Conservation (phyloP, 108 stramenopile species). For the Epithemia pelagica region DNA sequence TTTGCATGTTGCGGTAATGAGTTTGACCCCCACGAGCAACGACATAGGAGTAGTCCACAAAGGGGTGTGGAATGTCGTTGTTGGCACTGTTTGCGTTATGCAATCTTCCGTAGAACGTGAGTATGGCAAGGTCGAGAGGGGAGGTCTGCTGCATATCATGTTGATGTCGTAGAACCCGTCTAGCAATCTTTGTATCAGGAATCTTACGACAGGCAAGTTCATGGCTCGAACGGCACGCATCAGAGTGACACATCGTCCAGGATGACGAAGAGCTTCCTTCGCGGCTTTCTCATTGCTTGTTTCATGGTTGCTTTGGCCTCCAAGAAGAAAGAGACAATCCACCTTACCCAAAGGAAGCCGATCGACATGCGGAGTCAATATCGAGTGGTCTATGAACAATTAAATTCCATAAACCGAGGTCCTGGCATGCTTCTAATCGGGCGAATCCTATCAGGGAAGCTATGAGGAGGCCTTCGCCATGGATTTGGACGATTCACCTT, state of each 20-base stretch:
- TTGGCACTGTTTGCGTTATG: too few relatives aligned
- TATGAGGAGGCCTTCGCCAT: slow-evolving; percentile 33
- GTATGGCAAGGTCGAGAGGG: background rate
- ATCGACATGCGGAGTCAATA: slow-evolving; percentile 86
- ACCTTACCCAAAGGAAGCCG: slow-evolving; percentile 58
- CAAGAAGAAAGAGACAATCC: too few relatives aligned
- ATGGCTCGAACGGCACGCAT: background rate
- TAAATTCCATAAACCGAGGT: slow-evolving; percentile 86
- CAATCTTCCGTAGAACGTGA: too few relatives aligned
- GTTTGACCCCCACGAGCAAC: too few relatives aligned
- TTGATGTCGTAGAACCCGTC: background rate
- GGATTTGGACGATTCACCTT: slow-evolving; percentile 43
- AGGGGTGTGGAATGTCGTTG: too few relatives aligned
- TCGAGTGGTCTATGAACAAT: slow-evolving; percentile 56
- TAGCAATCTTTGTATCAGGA: background rate
- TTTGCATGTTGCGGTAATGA: too few relatives aligned
- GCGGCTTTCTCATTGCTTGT: background rate
- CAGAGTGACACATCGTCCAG: background rate
- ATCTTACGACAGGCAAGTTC: background rate
- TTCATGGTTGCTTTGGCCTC: background rate
- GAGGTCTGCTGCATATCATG: background rate
- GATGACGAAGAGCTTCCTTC: background rate
- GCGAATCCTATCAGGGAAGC: too few relatives aligned
- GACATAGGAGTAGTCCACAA: too few relatives aligned
- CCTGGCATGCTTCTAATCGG: slow-evolving; percentile 59